Evolutionary conservation across 139 green algal species (phyloP).

Genomic region (Mesotaenium endlicherianum): DNA sequence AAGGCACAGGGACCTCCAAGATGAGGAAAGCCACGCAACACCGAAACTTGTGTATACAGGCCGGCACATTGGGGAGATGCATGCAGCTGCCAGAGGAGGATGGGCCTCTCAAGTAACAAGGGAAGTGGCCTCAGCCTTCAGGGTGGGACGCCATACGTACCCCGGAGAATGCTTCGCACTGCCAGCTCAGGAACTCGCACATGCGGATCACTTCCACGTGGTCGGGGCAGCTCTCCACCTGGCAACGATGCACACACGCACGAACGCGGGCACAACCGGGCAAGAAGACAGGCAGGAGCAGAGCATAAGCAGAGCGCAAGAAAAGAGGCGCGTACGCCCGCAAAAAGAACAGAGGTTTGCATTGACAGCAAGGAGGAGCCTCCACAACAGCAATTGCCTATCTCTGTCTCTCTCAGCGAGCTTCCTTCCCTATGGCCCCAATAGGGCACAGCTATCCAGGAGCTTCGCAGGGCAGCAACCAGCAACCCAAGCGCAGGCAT

Average conservation of each 20-base stretch:
- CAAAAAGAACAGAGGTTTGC: too few relatives aligned
- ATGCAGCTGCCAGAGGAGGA: background rate
- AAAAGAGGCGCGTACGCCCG: too few relatives aligned
- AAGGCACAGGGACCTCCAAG: background rate
- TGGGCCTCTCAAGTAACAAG: background rate
- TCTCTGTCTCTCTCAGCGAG: too few relatives aligned
- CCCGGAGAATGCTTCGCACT: background rate
- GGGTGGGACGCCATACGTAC: background rate
- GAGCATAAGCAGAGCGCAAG: too few relatives aligned
- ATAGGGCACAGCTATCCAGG: too few relatives aligned
- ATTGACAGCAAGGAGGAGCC: too few relatives aligned
- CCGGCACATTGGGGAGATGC: background rate
- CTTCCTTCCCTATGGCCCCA: too few relatives aligned
- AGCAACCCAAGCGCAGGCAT: too few relatives aligned
- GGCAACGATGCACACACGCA: background rate
- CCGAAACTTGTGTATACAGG: background rate
- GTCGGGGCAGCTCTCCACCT: background rate
- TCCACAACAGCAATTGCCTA: too few relatives aligned
- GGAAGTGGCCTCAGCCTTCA: background rate
- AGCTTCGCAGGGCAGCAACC: too few relatives aligned
- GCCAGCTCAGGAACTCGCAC: slow-evolving; percentile 12
- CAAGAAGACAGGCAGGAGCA: too few relatives aligned
- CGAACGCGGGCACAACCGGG: too few relatives aligned
- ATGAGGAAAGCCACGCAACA: background rate
- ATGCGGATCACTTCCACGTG: background rate